phyloP scores from a whole-genome alignment of 345 rosid species.

The Rhizophora mangle region DNA sequence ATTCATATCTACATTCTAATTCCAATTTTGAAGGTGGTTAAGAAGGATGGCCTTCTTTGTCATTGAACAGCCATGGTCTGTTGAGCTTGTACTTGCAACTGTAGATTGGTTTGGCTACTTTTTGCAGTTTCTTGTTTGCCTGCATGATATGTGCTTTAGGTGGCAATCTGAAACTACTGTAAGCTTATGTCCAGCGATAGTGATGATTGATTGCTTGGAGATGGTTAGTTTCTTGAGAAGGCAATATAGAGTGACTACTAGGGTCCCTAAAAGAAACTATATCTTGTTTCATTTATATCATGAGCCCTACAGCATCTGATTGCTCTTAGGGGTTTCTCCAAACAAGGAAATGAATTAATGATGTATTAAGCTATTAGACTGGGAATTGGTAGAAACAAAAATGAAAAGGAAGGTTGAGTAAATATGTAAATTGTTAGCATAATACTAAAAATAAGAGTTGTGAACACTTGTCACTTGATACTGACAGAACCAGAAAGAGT shows the following conservation, averaged over 20 bases:
- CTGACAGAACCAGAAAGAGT: no score
- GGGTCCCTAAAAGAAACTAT: constrained; percentile 14
- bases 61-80: constrained; percentile 87
- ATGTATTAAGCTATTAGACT: no score
- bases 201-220: constrained; percentile 14
- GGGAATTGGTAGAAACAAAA: no score
- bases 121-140: constrained; percentile 10
- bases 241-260: constrained; percentile 3
- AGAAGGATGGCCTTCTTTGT: constrained; percentile 80
- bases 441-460: no score
- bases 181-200: background rate
- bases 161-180: background rate
- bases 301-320: no score
- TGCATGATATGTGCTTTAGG: background rate
- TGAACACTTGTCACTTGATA: no score
- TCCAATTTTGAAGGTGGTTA: constrained; percentile 51
- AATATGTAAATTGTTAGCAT: no score
- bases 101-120: background rate
- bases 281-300: no score
- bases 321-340: no score
- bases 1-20: constrained; percentile 77
- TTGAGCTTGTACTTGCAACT: background rate
- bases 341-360: no score
- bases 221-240: no score
- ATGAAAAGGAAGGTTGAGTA: no score